These are phyloP conservation scores for Suillus placidus DNA, from an alignment of 768 basidiomycete species.

Conservation along the genomic window DNA sequence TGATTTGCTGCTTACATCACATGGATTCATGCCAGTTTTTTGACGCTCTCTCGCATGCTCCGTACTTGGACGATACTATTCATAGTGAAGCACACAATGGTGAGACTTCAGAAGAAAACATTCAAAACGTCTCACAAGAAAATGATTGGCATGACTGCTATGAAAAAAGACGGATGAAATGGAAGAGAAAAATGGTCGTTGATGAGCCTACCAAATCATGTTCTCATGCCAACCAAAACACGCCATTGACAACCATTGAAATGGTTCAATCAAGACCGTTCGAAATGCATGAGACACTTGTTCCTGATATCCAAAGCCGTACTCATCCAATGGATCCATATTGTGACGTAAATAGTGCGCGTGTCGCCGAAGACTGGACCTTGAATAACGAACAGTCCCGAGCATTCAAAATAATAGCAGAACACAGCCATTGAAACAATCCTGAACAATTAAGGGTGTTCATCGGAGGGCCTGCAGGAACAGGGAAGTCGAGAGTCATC, in stretches of 20 bases:
- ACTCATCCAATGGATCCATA: background rate
- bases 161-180: background rate
- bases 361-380: background rate
- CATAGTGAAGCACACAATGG: too few species aligned
- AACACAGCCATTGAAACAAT: constrained; percentile 24
- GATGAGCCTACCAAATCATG: too few species aligned
- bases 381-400: constrained; percentile 37
- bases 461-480: constrained; percentile 37
- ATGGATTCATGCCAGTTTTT: background rate
- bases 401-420: constrained; percentile 34
- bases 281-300: background rate
- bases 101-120: background rate
- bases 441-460: constrained; percentile 35
- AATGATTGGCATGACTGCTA: background rate
- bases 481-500: constrained; percentile 37
- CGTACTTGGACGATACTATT: too few species aligned
- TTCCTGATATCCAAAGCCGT: background rate
- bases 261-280: accelerated
- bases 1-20: background rate
- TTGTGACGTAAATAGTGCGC: background rate
- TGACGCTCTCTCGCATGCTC: background rate
- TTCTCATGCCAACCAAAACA: too few species aligned
- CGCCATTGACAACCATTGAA: background rate
- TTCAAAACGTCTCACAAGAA: background rate
- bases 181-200: too few species aligned